Evolutionary conservation across 768 basidiomycete genomes (phyloP).

Genomic region (Hortiboletus flavorubellus): DNA sequence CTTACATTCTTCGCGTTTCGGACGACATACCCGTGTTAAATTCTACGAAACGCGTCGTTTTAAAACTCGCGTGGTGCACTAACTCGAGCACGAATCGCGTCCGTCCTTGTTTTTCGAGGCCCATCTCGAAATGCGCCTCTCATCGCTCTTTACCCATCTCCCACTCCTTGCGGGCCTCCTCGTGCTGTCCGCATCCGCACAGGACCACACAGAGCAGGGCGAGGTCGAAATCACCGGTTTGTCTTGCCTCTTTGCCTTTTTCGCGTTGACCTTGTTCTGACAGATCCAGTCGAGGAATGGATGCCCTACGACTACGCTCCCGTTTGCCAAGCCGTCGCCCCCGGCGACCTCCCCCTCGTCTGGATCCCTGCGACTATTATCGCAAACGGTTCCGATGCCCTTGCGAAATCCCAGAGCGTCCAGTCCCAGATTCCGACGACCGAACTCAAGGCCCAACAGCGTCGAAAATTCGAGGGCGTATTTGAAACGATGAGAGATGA

Average conservation of each 20-base stretch:
- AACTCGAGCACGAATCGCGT: too few species aligned
- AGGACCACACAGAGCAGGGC: constrained; percentile 33
- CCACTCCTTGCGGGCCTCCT: neutral
- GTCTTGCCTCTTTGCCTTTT: too few species aligned
- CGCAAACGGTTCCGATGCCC: constrained; percentile 39
- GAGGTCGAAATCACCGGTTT: too few species aligned
- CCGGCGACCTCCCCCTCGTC: constrained; percentile 40
- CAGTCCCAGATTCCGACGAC: constrained; percentile 38
- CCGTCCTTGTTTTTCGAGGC: too few species aligned
- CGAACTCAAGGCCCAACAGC: constrained; percentile 41
- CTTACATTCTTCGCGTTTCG: too few species aligned
- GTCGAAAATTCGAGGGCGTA: constrained; percentile 66
- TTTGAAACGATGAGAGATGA: constrained; percentile 75
- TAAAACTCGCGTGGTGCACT: too few species aligned
- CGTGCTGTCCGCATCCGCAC: constrained; percentile 10
- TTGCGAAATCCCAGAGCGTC: constrained; percentile 43
- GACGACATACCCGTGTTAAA: too few species aligned
- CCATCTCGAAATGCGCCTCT: constrained; percentile 12
- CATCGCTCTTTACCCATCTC: constrained; percentile 17
- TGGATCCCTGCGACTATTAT: constrained; percentile 46
- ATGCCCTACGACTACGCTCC: constrained; percentile 41
- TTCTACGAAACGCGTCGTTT: too few species aligned
- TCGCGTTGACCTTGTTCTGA: too few species aligned
- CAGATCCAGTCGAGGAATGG: constrained; percentile 33
- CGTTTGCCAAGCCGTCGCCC: constrained; percentile 27